Evolutionary conservation across 2,329 filamentous ascomycete genomes (phyloP), one percentile per base, ranked within the genome.

Genomic region (Chrysoporthe deuterocubensis): DNA sequence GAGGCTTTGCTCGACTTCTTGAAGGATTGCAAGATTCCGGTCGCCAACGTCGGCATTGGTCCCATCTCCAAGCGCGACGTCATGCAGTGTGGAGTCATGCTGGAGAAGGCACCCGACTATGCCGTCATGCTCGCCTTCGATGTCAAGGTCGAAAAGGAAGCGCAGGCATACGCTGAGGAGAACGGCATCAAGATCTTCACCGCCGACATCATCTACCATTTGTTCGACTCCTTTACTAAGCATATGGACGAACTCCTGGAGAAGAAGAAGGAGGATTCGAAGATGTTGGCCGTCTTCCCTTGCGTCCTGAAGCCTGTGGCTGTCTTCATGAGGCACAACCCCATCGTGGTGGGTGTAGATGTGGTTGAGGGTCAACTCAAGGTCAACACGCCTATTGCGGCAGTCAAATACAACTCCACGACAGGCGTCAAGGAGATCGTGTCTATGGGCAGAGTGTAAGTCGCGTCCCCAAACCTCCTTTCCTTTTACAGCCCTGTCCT

Each of bases 121-220:
- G 96, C 96, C n/a, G 93, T 98, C 78, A 99, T 99, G 96, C 89
- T 99, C 62, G 98, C 96, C 80, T 99, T 99, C 86, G 96, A 99
- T 79, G 96, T 99, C 81, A 98, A 97, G 84, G 93, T 99, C 18
- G 96, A 99, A 82, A 98, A 97, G 80, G 96, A 99, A 77, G 96
- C 96, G 0, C 89, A 91, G 72, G 86, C 88, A 11, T 97, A 98
- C 75, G 96, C 96, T 13, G 93, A 97, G 21, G 94, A 98, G 67
- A 90, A 97, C 71, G 94, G 94, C 63, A 92, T 99, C 82, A 98
- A 97, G 85, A 92, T 99, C 75, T 99, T 99, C 84, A 97, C 93
- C 3, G 96, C 96, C 2, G 95, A 99, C 80, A 99, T 99, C 75
- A 99, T 99, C 76, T 99, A 99, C 81, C 96, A 99, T 80, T 84